Conservation (phyloP, 2,329 filamentous ascomycete genomes). For the Coleophoma eucalyptorum region DNA sequence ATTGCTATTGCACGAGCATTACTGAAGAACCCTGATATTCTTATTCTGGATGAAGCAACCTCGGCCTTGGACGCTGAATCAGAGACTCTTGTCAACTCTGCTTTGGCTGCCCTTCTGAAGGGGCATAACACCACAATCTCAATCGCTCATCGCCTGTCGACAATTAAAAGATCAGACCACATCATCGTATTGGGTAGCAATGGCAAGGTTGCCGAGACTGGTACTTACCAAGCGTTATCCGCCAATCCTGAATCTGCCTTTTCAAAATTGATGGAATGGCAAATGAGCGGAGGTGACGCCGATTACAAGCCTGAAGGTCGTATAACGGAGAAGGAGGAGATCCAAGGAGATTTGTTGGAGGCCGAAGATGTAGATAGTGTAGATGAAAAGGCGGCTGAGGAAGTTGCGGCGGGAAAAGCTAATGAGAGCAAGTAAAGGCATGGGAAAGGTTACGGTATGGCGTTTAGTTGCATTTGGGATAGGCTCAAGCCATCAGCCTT, state of each 20-base stretch:
- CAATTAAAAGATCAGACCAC: slow-evolving; percentile 91
- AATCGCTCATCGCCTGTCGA: slow-evolving; percentile 92
- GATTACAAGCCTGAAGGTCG: slow-evolving; percentile 25
- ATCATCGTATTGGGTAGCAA: slow-evolving; percentile 89
- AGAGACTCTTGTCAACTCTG: slow-evolving; percentile 93
- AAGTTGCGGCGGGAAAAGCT: slow-evolving; percentile 11
- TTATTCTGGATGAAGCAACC: slow-evolving; percentile 95
- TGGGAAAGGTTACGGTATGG: background rate
- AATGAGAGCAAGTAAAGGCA: slow-evolving; percentile 1
- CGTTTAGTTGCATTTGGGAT: slow-evolving; percentile 5
- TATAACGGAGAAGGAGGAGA: slow-evolving; percentile 22
- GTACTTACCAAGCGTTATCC: slow-evolving; percentile 75
- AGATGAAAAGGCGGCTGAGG: slow-evolving; percentile 10
- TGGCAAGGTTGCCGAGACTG: slow-evolving; percentile 86
- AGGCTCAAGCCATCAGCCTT: background rate
- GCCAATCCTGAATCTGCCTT: slow-evolving; percentile 77
- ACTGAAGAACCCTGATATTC: slow-evolving; percentile 92
- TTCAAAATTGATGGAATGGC: slow-evolving; percentile 97
- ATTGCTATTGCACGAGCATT: slow-evolving; percentile 95
- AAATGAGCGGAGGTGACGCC: slow-evolving; percentile 81
- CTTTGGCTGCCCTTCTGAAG: slow-evolving; percentile 73
- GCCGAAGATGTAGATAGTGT: slow-evolving; percentile 15
- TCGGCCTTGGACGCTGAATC: slow-evolving; percentile 95
- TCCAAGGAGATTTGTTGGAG: slow-evolving; percentile 17
- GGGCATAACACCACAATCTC: slow-evolving; percentile 95